Evolutionary conservation across 768 basidiomycete species (phyloP).

Genomic region (Tephrocybe rancida): DNA sequence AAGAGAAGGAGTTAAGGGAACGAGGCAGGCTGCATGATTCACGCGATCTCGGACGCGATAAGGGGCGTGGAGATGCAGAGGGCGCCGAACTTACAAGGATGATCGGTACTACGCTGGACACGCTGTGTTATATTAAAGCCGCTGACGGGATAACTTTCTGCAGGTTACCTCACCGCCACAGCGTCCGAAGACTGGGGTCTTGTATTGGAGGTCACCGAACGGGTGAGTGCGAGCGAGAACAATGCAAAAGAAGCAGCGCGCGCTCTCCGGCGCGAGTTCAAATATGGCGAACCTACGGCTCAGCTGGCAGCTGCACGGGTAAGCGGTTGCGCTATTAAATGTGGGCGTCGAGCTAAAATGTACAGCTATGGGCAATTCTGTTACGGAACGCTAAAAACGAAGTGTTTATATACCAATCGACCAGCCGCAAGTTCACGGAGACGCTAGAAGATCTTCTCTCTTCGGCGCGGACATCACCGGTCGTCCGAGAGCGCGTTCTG

Average conservation of each 20-base stretch:
- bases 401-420: slow-evolving; percentile 68
- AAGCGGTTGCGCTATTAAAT: slow-evolving; percentile 19
- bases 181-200: slow-evolving; percentile 82
- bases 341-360: not conserved
- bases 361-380: slow-evolving; percentile 88
- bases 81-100: slow-evolving; percentile 19
- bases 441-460: slow-evolving; percentile 74
- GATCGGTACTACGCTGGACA: slow-evolving; percentile 15
- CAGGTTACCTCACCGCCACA: slow-evolving; percentile 76
- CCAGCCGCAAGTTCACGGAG: slow-evolving; percentile 77
- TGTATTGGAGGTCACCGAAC: slow-evolving; percentile 85
- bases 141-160: slow-evolving; percentile 28
- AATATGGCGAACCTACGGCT: slow-evolving; percentile 78
- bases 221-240: slow-evolving; percentile 69
- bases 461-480: slow-evolving; percentile 68
- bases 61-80: slow-evolving; percentile 13
- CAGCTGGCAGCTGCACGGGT: slow-evolving; percentile 80
- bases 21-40: slow-evolving; percentile 4
- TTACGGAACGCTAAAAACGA: slow-evolving; percentile 73
- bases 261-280: slow-evolving; percentile 84
- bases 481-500: slow-evolving; percentile 77
- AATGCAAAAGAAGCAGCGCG: slow-evolving; percentile 85
- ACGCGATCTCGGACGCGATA: slow-evolving; percentile 14
- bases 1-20: slow-evolving; percentile 11
- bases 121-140: not conserved